Percentiles rank a stretch among this genome's conserved stretches.
Evolutionary conservation across 2,329 filamentous ascomycete species (phyloP).

Genomic region (Sclerotinia trifoliorum): DNA sequence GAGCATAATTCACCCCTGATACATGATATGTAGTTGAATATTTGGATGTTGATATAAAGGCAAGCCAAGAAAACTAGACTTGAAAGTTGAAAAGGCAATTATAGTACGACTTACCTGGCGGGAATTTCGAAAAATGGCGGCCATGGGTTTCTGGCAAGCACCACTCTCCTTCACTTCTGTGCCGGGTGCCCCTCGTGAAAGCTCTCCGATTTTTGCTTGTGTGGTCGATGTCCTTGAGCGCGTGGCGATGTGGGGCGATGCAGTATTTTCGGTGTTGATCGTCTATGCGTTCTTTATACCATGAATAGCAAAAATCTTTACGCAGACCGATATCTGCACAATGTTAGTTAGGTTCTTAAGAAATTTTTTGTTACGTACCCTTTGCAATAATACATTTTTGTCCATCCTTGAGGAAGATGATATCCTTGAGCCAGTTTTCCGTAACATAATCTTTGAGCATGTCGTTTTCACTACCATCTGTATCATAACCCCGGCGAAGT

Average conservation of each 20-base stretch:
- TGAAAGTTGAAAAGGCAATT: too few relatives aligned
- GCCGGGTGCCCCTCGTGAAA: not conserved
- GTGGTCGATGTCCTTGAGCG: not conserved
- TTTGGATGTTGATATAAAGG: too few relatives aligned
- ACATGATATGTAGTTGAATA: too few relatives aligned
- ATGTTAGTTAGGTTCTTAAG: not conserved
- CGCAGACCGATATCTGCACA: not conserved
- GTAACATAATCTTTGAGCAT: not conserved
- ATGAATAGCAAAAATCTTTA: not conserved
- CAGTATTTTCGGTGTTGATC: not conserved
- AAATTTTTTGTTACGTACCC: not conserved
- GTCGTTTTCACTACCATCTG: not conserved
- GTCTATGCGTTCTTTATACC: not conserved
- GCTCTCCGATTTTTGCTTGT: not conserved
- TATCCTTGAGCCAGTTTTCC: not conserved
- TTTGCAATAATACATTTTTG: not conserved
- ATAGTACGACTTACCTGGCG: not conserved
- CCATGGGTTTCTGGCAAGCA: not conserved
- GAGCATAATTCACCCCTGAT: too few relatives aligned
- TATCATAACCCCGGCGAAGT: accelerated
- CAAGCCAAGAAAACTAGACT: too few relatives aligned
- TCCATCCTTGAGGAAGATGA: not conserved
- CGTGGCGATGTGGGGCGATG: not conserved
- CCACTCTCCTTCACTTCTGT: not conserved
- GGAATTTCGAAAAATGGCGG: not conserved